Base-by-base conservation (phyloP, 129 eudicot genomes). In the Chrysanthemum makinoi region DNA sequence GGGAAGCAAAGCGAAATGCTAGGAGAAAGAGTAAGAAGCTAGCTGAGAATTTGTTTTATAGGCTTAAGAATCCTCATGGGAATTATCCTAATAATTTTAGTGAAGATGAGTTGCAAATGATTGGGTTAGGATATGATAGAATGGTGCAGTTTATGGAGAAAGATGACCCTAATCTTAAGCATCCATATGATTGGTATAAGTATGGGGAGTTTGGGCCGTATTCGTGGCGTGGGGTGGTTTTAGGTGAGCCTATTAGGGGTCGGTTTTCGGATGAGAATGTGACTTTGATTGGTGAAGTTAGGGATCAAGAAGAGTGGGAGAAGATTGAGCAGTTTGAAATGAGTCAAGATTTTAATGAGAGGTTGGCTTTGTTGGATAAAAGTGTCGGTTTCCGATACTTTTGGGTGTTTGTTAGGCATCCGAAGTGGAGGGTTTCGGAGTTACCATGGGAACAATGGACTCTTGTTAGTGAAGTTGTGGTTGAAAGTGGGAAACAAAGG, bases 401-500 rank as follows among this genome's bases (percentile, higher is more conserved):
- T 75, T 93, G 98, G 98, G 96, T 93, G 75, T 93, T 93, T 72
- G 96, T 88, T 51, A 68, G 98, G 80, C 98, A 93, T 58, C 98
- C 98, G 4, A 89, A 64, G 50, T 93, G 98, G 98, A 69, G 87
- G 56, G 82, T 93, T 56, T 77, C 89, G 5, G 98, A 93, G 15
- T 74, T 85, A 47, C 98, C 98, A 1, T 93, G 98, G 96, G 74
- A 93, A 75, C 98, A 93, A 43, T 93, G 98, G 98, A 93, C 96
- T 11, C 72, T 93, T 81, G 98, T 93, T 52, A 50, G 88, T 72
- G 98, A 93, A 64, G 91, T 93, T 66, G 96, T 82, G 24, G 77
- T 93, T 50, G 98, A 93, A 80, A 88, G 90, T 16, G 91, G 95
- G n/a, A 79, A 93, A 70, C 88, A 93, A 77, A 80, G 98, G 80